A percentile compares a stretch with the other conserved stretches of the same genome.
Evolutionary conservation across 2,329 filamentous ascomycete species (phyloP).

Genomic region (Clarireedia monteithiana): DNA sequence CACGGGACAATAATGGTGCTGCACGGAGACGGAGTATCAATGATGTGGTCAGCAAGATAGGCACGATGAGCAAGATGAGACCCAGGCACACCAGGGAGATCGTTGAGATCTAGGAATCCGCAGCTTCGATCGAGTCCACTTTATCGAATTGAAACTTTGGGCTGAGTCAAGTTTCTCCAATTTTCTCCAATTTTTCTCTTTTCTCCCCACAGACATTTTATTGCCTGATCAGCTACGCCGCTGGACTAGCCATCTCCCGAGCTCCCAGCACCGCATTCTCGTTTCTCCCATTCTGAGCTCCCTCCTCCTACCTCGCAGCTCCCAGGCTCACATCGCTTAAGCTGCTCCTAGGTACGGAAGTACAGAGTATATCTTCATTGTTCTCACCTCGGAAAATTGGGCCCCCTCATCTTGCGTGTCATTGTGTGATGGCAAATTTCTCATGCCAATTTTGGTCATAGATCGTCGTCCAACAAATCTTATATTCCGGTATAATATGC

Average conservation of each 20-base stretch:
- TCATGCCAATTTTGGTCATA: not conserved
- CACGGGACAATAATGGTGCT: too few species aligned
- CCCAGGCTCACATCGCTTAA: not conserved
- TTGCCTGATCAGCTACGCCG: not conserved
- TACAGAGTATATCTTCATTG: not conserved
- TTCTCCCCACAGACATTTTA: not conserved
- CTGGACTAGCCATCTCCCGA: too few species aligned
- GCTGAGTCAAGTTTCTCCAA: not conserved
- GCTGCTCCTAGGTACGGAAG: not conserved
- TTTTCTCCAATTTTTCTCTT: not conserved
- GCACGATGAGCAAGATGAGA: conserved; percentile 1
- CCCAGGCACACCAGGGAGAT: not conserved
- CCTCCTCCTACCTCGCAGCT: too few species aligned
- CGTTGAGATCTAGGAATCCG: conserved; percentile 1
- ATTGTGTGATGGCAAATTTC: not conserved
- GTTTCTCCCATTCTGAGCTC: not conserved
- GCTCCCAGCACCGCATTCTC: too few species aligned
- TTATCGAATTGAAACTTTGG: not conserved
- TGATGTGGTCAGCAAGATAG: conserved; percentile 1
- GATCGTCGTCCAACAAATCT: not conserved
- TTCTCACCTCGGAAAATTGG: not conserved
- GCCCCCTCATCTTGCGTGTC: not conserved
- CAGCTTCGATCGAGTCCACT: not conserved
- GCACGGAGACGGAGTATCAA: not conserved
- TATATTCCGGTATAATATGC: too few species aligned